Evolutionary conservation across 108 stramenopile genomes (phyloP), one percentile per base, ranked within the genome.

Genomic region (Skeletonema tropicum): DNA sequence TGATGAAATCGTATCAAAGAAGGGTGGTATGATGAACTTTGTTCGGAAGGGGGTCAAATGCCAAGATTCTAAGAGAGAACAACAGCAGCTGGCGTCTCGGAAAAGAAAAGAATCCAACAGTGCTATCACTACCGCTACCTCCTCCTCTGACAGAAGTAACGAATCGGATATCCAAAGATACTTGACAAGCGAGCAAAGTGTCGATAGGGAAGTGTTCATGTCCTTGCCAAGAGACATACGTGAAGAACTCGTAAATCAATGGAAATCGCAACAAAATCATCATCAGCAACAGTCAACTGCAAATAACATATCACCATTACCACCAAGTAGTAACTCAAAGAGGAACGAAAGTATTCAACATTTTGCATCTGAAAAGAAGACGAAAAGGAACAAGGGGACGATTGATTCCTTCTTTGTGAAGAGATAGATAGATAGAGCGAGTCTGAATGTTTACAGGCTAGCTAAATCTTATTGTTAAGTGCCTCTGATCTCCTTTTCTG

Each of bases 21-120:
- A 46, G 25, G 70, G 70, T 14, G 70, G 70, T 7, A 71, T 71
- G 38, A 71, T 36, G 70, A 71, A 71, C 17, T 71, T 71, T 48
- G 63, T 65, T 45, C 63, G 15, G 23, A 48, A 26, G 52, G 52
- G 52, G 19, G 8, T 55, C 52, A 55, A 55, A 17, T 55, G 52
- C 7, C 52, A 21, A 2, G n/a, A 23, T 23, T 55, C 52, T 7
- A 55, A 45, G 42, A 45, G 15, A 45, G 42, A 8, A 25, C 52
- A 25, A 2, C 52, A 55, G 42, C 52, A 25, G 23, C 42, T 45
- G 42, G 15, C 42, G 52, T 10, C 52, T 9, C 52, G 8, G 23
- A 55, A 55, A 55, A 55, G 52, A 23, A 6, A 10, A 55, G 52
- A 21, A 55, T 8, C 19, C 0, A 55, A 23, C 23, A 55, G 10